Conservation (phyloP, 2,329 filamentous ascomycete species). For the Pseudopithomyces maydicus region DNA sequence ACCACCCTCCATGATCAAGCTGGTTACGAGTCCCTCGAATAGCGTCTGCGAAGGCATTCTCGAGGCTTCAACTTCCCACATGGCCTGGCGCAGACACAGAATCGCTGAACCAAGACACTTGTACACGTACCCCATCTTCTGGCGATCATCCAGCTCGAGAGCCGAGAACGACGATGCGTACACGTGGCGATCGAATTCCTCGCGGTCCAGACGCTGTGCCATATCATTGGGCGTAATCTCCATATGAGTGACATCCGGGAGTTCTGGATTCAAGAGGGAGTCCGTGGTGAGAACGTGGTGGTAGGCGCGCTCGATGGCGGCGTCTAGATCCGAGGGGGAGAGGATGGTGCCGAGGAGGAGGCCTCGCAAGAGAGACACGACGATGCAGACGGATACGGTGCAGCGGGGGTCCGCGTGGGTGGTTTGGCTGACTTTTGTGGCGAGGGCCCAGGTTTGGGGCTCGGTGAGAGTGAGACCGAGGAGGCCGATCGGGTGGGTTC, state of each 20-base stretch:
- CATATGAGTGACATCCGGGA: conserved; percentile 11
- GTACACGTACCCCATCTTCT: conserved; percentile 60
- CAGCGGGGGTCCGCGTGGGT: conserved; percentile 61
- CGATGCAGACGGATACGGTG: conserved; percentile 56
- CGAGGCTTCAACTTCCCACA: conserved; percentile 32
- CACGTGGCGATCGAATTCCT: conserved; percentile 51
- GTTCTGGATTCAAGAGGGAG: conserved; percentile 27
- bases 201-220: conserved; percentile 40
- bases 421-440: conserved; percentile 49
- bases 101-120: conserved; percentile 58
- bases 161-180: conserved; percentile 45
- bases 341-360: conserved; percentile 53
- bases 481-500: conserved; percentile 58
- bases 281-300: conserved; percentile 46
- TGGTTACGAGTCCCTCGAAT: conserved; percentile 56
- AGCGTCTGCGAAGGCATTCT: conserved; percentile 10
- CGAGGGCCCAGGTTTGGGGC: conserved; percentile 52
- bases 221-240: conserved; percentile 28
- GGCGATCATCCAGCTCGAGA: conserved; percentile 52
- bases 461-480: conserved; percentile 51
- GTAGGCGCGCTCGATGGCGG: conserved; percentile 47
- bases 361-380: conserved; percentile 53
- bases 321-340: conserved; percentile 49
- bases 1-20: conserved; percentile 58
- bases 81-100: conserved; percentile 51